Evolutionary conservation across 2,329 filamentous ascomycete species (phyloP).

Genomic region (Cercospora citrullina): DNA sequence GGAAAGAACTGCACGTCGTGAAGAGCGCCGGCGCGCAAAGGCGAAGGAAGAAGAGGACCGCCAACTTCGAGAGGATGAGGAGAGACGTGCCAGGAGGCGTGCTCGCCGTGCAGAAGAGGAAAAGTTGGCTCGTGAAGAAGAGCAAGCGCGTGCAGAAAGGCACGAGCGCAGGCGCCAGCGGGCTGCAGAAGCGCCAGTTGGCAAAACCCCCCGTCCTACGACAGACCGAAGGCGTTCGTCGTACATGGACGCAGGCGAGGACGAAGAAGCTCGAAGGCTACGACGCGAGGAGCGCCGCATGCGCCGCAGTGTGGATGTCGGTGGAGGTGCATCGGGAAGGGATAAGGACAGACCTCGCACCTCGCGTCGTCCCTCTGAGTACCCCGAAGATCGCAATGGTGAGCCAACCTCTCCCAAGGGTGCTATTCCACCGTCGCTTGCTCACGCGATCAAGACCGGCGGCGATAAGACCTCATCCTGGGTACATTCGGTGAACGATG

Average conservation of each 20-base stretch:
- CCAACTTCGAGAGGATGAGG: conserved; percentile 32
- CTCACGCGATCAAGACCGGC: conserved; percentile 36
- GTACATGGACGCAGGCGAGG: conserved; percentile 32
- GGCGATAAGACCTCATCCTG: conserved; percentile 53
- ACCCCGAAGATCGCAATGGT: conserved; percentile 42
- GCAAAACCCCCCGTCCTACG: conserved; percentile 27
- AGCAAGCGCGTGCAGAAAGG: conserved; percentile 33
- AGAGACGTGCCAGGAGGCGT: conserved; percentile 31
- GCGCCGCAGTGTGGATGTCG: conserved; percentile 42
- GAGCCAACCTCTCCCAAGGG: conserved; percentile 29
- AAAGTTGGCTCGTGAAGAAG: conserved; percentile 34
- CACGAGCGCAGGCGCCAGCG: conserved; percentile 33
- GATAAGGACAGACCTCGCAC: conserved; percentile 35
- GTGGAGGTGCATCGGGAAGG: conserved; percentile 28
- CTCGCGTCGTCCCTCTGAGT: conserved; percentile 35
- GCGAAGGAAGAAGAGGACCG: conserved; percentile 38
- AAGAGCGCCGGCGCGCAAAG: conserved; percentile 31
- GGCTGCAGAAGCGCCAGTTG: conserved; percentile 27
- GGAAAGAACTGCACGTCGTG: conserved; percentile 31
- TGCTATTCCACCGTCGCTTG: conserved; percentile 25
- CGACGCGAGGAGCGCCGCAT: conserved; percentile 48
- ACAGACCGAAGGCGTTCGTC: conserved; percentile 35
- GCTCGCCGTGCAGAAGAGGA: conserved; percentile 37
- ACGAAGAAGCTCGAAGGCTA: conserved; percentile 40
- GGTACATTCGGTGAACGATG: conserved; percentile 49